These are phyloP conservation scores for Comarum palustre DNA, from an alignment of 306 rosid genomes.

Conservation along the genomic window DNA sequence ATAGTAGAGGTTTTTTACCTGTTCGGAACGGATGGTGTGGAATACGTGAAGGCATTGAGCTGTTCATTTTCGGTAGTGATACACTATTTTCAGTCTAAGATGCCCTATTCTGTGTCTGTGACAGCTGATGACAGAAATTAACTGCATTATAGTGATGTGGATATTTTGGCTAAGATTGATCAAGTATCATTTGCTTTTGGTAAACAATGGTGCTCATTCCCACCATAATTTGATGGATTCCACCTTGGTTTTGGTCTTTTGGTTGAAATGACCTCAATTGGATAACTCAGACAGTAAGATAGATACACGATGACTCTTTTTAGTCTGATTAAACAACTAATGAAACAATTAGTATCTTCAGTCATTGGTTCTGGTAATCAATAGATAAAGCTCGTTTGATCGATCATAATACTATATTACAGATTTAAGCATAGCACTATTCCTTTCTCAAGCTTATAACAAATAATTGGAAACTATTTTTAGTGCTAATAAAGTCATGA, in stretches of 20 bases:
- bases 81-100: background rate
- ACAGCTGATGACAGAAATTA: background rate
- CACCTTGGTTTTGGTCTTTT: background rate
- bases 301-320: too few species aligned
- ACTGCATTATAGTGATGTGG: background rate
- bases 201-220: background rate
- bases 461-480: too few species aligned
- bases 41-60: background rate
- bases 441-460: too few species aligned
- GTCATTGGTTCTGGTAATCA: too few species aligned
- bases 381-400: too few species aligned
- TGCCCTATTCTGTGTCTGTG: background rate
- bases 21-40: background rate
- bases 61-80: background rate
- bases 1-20: background rate
- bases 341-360: background rate
- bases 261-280: background rate
- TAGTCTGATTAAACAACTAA: background rate
- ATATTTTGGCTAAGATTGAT: background rate
- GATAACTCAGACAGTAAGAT: background rate
- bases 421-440: too few species aligned
- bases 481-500: too few species aligned
- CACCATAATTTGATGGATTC: background rate
- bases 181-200: background rate
- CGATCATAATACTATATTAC: too few species aligned